Evolutionary conservation across 1,139 yeast species (phyloP), one percentile per base, ranked within the genome.

Genomic region (Hanseniaspora gamundiae): DNA sequence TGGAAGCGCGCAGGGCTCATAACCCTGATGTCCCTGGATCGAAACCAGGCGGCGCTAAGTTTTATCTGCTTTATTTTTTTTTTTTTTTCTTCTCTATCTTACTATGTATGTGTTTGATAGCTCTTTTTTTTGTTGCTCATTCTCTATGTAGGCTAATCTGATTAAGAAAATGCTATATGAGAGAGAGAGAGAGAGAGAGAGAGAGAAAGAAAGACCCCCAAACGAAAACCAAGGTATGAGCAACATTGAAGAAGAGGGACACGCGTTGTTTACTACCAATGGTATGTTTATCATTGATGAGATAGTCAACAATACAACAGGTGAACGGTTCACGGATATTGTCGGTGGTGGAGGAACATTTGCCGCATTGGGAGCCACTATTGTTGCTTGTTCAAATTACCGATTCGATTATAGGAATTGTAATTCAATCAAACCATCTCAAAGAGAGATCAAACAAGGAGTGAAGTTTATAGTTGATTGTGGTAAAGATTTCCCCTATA

Each of bases 1-100:
- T 78, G 94, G 94, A 82, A 84, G 94, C 94, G 94, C 93, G 94
- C 94, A 81, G 94, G 93, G 93, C 93, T 82, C 93, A 85, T 86
- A 86, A 86, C 95, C 95, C 95, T 84, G 94, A 85, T 81, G 95
- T 84, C 95, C 93, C 79, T 73, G 93, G 95, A 86, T 86, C 95
- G 95, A 86, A 84, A 86, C 95, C 88, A 73, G 80, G 93, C 91
- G 83, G 83, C 93, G 95, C 95, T 85, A 84, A 47, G 51, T 48
- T 53, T 50, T 49, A 50, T 51, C 46, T 38, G 19, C n/a, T n/a
- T 27, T 17, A 8, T 36, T 36, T 21, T 36, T 36, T 20, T 36
- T 36, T 36, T 36, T 22, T 19, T 31, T 31, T 31, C 6, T 31
- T 9, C 20, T 10, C 35, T 10, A 29, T 29, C 22, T 8, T 8